These are phyloP conservation scores for Marchantia paleacea DNA, from an alignment of 225 moss, liverwort and hornwort species.

Conservation along the genomic window DNA sequence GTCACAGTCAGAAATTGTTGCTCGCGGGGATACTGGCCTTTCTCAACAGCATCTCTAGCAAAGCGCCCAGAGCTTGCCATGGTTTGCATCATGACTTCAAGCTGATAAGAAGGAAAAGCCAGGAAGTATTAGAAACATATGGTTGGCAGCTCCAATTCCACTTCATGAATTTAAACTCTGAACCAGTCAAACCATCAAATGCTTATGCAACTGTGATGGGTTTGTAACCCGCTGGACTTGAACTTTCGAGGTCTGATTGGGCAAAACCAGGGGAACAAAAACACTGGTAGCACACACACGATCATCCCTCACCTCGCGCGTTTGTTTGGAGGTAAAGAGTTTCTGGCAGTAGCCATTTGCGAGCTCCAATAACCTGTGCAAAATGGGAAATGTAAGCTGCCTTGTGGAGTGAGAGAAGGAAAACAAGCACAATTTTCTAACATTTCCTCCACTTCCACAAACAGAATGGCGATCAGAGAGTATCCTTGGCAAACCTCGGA, in stretches of 20 bases:
- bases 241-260: not conserved
- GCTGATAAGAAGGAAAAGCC: slow-evolving; percentile 25
- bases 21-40: slow-evolving; percentile 39
- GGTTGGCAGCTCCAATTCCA: not conserved
- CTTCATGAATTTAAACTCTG: not conserved
- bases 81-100: slow-evolving; percentile 48
- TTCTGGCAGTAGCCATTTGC: slow-evolving; percentile 80
- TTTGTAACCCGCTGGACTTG: too few species aligned
- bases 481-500: slow-evolving; percentile 58
- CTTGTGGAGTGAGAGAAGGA: not conserved
- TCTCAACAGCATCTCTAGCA: slow-evolving; percentile 32
- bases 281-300: too few species aligned
- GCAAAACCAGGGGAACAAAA: not conserved
- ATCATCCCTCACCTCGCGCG: slow-evolving; percentile 68
- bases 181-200: not conserved
- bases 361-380: slow-evolving; percentile 78
- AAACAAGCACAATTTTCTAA: not conserved
- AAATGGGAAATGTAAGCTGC: slow-evolving; percentile 3
- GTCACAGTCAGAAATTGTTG: slow-evolving; percentile 39
- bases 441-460: not conserved
- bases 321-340: slow-evolving; percentile 83
- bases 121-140: not conserved
- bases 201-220: not conserved
- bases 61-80: slow-evolving; percentile 41
- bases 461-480: not conserved